phyloP scores from a whole-genome alignment of 306 rosid species.

The Aeschynomene evenia region DNA sequence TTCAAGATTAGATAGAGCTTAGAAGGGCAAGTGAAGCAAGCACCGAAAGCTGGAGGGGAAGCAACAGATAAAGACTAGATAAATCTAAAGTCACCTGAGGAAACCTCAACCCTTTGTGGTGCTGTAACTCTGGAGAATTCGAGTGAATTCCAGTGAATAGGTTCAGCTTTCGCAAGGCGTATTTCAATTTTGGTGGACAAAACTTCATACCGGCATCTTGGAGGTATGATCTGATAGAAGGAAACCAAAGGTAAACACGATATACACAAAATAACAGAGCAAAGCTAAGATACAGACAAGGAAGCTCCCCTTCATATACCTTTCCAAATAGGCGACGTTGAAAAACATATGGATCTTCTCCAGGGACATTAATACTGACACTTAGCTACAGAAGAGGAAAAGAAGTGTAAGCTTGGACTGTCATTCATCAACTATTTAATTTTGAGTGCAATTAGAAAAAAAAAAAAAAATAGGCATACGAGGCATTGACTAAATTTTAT shows the following conservation, averaged over 20 bases:
- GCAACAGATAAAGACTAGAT: background rate
- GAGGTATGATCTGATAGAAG: constrained; percentile 60
- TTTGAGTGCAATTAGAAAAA: background rate
- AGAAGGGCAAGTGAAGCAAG: no score
- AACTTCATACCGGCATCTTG: constrained; percentile 52
- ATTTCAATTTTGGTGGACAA: constrained; percentile 82
- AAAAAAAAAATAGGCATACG: background rate
- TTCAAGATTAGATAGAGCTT: background rate
- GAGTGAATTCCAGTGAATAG: constrained; percentile 56
- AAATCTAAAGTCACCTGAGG: constrained; percentile 48
- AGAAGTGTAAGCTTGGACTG: constrained; percentile 7
- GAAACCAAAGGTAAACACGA: constrained; percentile 29
- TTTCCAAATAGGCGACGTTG: constrained; percentile 83
- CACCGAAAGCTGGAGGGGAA: background rate
- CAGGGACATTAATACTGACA: constrained; percentile 61
- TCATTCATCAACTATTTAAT: background rate
- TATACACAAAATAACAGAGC: background rate
- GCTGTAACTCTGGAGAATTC: constrained; percentile 51
- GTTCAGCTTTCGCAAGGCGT: constrained; percentile 71
- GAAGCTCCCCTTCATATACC: constrained; percentile 51
- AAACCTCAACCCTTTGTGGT: constrained; percentile 33
- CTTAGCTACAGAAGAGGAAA: constrained; percentile 54
- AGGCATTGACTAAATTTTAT: constrained; percentile 3
- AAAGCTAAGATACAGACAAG: background rate
- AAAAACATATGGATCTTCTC: constrained; percentile 62